Percentiles rank a stretch among this genome's conserved stretches.
Conservation (phyloP, 352 stramenopile species). For the Phytophthora tentaculata region DNA sequence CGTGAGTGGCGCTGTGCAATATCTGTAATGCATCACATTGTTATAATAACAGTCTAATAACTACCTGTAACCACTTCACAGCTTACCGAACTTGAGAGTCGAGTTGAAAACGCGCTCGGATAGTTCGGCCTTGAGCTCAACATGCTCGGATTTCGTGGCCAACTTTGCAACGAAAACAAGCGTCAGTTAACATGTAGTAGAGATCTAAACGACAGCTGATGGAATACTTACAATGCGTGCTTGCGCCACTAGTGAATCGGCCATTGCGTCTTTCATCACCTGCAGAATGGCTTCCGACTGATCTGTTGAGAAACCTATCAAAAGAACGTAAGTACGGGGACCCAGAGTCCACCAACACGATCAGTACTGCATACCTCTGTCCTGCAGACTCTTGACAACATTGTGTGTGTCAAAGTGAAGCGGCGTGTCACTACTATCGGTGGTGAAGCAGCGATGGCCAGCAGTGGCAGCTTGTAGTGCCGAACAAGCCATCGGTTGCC, state of each 20-base stretch:
- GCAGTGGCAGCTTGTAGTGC: conserved; percentile 17
- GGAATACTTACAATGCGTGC: conserved; percentile 60
- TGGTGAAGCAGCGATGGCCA: conserved; percentile 31
- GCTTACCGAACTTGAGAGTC: conserved; percentile 87
- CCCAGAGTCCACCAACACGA: background rate
- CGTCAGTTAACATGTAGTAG: background rate
- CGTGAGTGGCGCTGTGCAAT: conserved; percentile 90
- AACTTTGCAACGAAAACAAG: conserved; percentile 47
- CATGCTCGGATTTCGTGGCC: conserved; percentile 86
- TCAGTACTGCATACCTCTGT: conserved; percentile 58
- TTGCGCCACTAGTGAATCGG: conserved; percentile 76
- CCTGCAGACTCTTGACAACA: conserved; percentile 79
- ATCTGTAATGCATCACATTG: conserved; percentile 45
- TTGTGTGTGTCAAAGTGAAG: conserved; percentile 61
- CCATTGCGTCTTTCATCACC: conserved; percentile 86
- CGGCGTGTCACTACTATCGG: conserved; percentile 20
- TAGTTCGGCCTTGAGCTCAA: conserved; percentile 86
- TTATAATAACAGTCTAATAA: too few relatives aligned
- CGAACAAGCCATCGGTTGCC: conserved; percentile 1
- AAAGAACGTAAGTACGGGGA: conserved; percentile 5
- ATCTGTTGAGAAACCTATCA: conserved; percentile 63
- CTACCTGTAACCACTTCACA: too few relatives aligned
- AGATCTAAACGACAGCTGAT: background rate
- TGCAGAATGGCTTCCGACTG: conserved; percentile 84
- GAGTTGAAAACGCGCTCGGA: conserved; percentile 91